These are phyloP conservation scores for Geosmithia morbida DNA, from an alignment of 2,329 filamentous ascomycete species.

Conservation along the genomic window DNA sequence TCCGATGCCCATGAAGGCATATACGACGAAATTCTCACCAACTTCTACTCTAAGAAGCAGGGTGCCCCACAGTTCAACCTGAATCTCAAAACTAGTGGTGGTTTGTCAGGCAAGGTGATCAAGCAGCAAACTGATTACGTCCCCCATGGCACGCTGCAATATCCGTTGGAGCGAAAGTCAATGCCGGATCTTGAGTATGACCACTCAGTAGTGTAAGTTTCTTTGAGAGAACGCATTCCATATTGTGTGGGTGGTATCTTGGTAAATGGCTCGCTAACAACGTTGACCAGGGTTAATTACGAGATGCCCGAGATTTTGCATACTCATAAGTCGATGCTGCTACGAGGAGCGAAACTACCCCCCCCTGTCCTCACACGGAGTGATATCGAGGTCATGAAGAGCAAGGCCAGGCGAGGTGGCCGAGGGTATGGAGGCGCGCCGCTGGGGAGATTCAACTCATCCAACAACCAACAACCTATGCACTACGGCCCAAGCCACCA, in stretches of 20 bases:
- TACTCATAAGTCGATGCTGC: conserved; percentile 84
- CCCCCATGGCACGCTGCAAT: conserved; percentile 67
- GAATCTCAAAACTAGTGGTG: conserved; percentile 60
- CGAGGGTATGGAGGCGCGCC: conserved; percentile 12
- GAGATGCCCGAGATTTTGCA: conserved; percentile 60
- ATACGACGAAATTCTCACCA: conserved; percentile 70
- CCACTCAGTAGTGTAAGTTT: conserved; percentile 63
- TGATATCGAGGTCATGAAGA: conserved; percentile 61
- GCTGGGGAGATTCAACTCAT: conserved; percentile 7
- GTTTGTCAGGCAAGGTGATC: conserved; percentile 65
- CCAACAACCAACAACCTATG: conserved; percentile 9
- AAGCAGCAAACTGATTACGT: conserved; percentile 77
- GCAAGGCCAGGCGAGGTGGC: conserved; percentile 41
- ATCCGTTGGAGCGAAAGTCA: conserved; percentile 56
- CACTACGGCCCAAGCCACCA: conserved; percentile 10
- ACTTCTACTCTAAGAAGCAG: conserved; percentile 88
- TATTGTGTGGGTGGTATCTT: background rate
- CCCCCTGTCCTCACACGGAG: conserved; percentile 56
- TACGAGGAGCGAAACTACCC: conserved; percentile 67
- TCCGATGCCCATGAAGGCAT: conserved; percentile 67
- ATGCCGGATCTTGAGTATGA: conserved; percentile 75
- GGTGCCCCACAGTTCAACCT: conserved; percentile 52
- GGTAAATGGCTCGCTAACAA: conserved; percentile 12
- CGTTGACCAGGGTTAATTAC: conserved; percentile 56
- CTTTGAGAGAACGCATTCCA: background rate